Evolutionary conservation across 1,284 basidiomycete species (phyloP).

Genomic region (Trametes sp.): DNA sequence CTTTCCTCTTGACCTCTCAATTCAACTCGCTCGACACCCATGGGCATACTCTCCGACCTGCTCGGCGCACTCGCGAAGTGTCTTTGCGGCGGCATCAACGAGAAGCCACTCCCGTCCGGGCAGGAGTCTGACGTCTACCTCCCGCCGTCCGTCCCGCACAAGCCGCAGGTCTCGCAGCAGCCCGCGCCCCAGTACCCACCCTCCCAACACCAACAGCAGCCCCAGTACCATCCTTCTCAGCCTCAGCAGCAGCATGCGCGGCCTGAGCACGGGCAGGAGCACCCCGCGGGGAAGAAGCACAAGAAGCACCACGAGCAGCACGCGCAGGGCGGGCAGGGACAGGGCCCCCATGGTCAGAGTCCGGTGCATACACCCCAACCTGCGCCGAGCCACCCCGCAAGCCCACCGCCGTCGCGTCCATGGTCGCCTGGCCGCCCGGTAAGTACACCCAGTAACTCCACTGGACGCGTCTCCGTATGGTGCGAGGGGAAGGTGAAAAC

Average conservation of each 20-base stretch:
- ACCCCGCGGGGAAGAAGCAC: slow-evolving; percentile 21
- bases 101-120: slow-evolving; percentile 24
- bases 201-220: slow-evolving; percentile 20
- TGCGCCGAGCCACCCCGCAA: slow-evolving; percentile 7
- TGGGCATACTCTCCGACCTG: slow-evolving; percentile 34
- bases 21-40: slow-evolving; percentile 4
- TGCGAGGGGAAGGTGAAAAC: background rate
- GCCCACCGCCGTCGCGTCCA: slow-evolving; percentile 28
- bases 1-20: background rate
- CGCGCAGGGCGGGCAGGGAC: background rate
- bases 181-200: slow-evolving; percentile 29
- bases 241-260: slow-evolving; percentile 25
- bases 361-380: slow-evolving; percentile 10
- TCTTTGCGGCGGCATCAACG: slow-evolving; percentile 33
- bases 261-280: slow-evolving; percentile 15
- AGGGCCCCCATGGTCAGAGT: background rate
- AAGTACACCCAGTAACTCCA: background rate
- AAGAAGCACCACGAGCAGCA: slow-evolving; percentile 23
- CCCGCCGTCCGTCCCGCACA: slow-evolving; percentile 26
- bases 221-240: slow-evolving; percentile 20
- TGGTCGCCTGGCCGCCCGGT: slow-evolving; percentile 31
- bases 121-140: slow-evolving; percentile 26
- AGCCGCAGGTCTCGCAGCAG: slow-evolving; percentile 31
- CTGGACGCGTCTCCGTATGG: background rate
- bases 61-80: slow-evolving; percentile 34